Evolutionary conservation across 2,329 filamentous ascomycete genomes (phyloP), one percentile per base, ranked within the genome.

Genomic region (Ophiocordyceps camponoti-saundersi): DNA sequence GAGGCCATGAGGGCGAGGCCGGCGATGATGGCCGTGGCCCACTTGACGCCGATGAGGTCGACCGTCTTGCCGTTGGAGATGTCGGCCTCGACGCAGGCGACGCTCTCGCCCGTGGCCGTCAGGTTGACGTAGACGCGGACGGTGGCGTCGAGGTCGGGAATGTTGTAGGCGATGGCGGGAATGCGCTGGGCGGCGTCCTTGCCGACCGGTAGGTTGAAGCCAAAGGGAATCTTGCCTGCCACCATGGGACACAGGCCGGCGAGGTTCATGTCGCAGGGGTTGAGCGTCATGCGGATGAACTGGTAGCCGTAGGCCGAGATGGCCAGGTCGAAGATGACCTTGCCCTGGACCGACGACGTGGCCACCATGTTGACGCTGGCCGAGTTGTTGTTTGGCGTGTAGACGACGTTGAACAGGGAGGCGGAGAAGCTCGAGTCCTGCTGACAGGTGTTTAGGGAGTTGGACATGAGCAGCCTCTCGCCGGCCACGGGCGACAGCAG

Each of bases 21-120:
- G 52, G 87, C 86, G 56, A 95, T 88, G 54, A 93, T 72, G 48
- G 90, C 90, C 23, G 89, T 88, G 36, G 79, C 74, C 89, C 89
- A 95, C 56, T 88, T 87, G 40, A 95, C 88, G 50, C 81, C 87
- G 51, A 86, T 71, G 56, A 95, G 78, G 61, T 95, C 81, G 47
- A 95, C 90, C 0, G 88, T 94, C 66, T 95, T 86, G 51, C 85
- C 85, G 63, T 95, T 96, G 55, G 87, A 93, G 47, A 95, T 73
- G 51, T 80, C 72, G 44, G 88, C 88, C 68, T 95, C 84, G 46
- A 95, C 79, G 62, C 90, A 96, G 48, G 89, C 87, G 46, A 93
- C 76, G 56, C 73, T 79, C 45, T 74, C 66, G 46, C 73, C 71
- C 7, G 66, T 69, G 41, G 73, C 67, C 6, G 77, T 81, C 52